phyloP scores from a whole-genome alignment of 2,329 filamentous ascomycete genomes.

The Hortaea werneckii region DNA sequence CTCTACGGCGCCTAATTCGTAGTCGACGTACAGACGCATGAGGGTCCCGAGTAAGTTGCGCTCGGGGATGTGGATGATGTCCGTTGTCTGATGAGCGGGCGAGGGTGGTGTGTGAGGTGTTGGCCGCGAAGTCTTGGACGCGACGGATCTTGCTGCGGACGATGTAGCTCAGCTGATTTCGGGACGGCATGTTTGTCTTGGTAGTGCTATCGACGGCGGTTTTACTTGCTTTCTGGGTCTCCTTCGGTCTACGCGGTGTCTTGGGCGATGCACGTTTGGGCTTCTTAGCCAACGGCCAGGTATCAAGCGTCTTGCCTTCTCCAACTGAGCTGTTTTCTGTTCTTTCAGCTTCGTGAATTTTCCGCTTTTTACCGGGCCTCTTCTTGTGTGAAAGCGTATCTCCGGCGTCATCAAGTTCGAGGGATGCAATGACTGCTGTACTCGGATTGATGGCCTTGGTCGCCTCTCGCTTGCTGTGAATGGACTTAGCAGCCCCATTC shows the following conservation, averaged over 20 bases:
- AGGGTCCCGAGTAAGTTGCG: conserved; percentile 2
- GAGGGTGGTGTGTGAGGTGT: neutral
- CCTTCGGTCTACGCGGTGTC: neutral
- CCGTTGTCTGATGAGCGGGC: neutral
- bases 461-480: no score
- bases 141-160: neutral
- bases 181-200: no score
- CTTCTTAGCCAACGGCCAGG: neutral
- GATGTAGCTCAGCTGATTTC: neutral
- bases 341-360: no score
- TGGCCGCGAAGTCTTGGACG: neutral
- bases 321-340: no score
- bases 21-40: conserved; percentile 2
- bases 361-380: no score
- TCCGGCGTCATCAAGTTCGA: no score
- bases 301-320: neutral
- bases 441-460: no score
- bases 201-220: no score
- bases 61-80: conserved; percentile 3
- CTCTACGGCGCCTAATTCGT: conserved; percentile 1
- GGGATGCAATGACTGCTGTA: no score
- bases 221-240: no score
- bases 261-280: neutral
- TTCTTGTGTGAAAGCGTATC: no score
- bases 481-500: no score